Conservation (phyloP, 2,329 filamentous ascomycete species). For the Coleophoma crateriformis region DNA sequence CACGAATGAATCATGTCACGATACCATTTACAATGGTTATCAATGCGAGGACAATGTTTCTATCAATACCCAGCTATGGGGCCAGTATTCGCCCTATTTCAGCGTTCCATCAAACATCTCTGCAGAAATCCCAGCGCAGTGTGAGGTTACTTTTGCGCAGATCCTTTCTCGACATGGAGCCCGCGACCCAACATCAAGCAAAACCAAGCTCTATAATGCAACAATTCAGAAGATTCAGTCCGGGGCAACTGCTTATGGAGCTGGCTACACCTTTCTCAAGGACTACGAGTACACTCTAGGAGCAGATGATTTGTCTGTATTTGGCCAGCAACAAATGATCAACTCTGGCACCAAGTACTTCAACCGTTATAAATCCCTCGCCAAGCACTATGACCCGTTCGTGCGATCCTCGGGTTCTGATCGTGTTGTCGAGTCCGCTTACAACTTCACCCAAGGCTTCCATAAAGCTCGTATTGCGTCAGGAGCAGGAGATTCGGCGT, state of each 20-base stretch:
- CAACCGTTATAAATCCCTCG: conserved; percentile 61
- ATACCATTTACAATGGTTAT: conserved; percentile 22
- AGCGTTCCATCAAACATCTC: conserved; percentile 63
- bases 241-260: conserved; percentile 47
- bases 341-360: conserved; percentile 76
- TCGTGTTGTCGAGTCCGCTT: conserved; percentile 69
- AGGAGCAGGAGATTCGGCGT: conserved; percentile 30
- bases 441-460: conserved; percentile 72
- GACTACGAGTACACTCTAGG: conserved; percentile 68
- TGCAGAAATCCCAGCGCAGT: conserved; percentile 55
- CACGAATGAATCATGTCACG: conserved; percentile 16
- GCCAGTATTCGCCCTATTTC: conserved; percentile 85
- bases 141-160: conserved; percentile 73
- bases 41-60: conserved; percentile 25
- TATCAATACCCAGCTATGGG: conserved; percentile 47
- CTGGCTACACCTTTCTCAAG: conserved; percentile 63
- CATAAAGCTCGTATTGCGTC: conserved; percentile 41
- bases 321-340: conserved; percentile 65
- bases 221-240: conserved; percentile 63
- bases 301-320: conserved; percentile 60
- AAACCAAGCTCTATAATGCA: conserved; percentile 56
- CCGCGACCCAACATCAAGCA: conserved; percentile 69
- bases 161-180: conserved; percentile 81
- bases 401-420: conserved; percentile 64
- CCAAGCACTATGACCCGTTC: conserved; percentile 56